These are phyloP conservation scores for Aotearoamyces nothofagi DNA, from an alignment of 2,329 filamentous ascomycete genomes.

Conservation along the genomic window DNA sequence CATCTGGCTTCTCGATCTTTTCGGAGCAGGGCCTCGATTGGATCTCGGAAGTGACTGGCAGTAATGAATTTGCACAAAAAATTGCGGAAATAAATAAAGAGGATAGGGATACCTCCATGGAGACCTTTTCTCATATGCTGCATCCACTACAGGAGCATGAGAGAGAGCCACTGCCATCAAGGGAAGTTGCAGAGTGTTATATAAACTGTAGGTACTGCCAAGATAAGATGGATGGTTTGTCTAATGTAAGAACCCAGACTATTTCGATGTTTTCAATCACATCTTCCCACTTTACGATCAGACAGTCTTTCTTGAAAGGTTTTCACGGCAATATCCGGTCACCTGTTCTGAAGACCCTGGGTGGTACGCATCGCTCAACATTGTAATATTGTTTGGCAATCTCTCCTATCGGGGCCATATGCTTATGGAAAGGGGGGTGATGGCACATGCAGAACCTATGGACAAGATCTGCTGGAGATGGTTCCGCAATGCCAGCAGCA, in stretches of 20 bases:
- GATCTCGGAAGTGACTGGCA: conserved; percentile 5
- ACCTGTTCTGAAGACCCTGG: conserved; percentile 2
- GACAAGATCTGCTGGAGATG: conserved; percentile 1
- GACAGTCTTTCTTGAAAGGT: conserved; percentile 3
- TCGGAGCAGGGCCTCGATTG: conserved; percentile 6
- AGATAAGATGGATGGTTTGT: too few species aligned
- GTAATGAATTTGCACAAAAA: conserved; percentile 3
- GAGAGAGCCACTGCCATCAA: conserved; percentile 4
- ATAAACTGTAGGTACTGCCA: conserved; percentile 1
- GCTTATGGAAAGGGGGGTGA: too few species aligned
- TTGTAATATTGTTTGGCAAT: conserved; percentile 2
- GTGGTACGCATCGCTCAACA: conserved; percentile 6
- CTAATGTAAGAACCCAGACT: too few species aligned
- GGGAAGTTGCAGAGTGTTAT: conserved; percentile 4
- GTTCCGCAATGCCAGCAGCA: conserved; percentile 4
- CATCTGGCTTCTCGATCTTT: conserved; percentile 6
- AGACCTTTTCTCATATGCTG: conserved; percentile 1
- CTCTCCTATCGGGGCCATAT: too few species aligned
- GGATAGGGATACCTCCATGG: too few species aligned
- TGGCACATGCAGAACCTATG: too few species aligned
- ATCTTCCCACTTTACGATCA: conserved; percentile 4
- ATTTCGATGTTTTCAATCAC: conserved; percentile 3
- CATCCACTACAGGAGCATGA: conserved; percentile 1
- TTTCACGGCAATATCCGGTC: conserved; percentile 4
- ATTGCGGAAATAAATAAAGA: too few species aligned